phyloP scores from a whole-genome alignment of 2,329 filamentous ascomycete species.

The Xylariomycetidae sp. region DNA sequence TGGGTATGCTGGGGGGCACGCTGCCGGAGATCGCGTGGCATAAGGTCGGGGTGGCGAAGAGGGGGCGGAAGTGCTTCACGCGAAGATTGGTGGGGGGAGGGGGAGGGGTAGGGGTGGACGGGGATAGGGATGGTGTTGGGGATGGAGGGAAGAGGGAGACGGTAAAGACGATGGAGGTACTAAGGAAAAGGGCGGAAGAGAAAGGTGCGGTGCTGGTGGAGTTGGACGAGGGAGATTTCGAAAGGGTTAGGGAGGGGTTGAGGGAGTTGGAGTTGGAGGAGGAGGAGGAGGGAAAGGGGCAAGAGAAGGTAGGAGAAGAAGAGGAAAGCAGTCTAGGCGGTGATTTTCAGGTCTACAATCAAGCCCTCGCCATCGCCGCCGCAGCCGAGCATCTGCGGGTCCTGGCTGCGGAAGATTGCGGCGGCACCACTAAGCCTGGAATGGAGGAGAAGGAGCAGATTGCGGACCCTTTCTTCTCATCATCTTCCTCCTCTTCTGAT shows the following conservation, averaged over 20 bases:
- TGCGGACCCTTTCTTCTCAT: conserved; percentile 46
- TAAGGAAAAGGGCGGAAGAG: conserved; percentile 55
- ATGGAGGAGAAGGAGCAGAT: conserved; percentile 17
- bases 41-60: conserved; percentile 83
- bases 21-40: conserved; percentile 84
- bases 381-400: conserved; percentile 53
- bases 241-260: no score
- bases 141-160: no score
- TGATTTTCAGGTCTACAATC: conserved; percentile 54
- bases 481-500: no score
- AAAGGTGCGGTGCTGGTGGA: conserved; percentile 44
- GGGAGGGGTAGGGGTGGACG: conserved; percentile 33
- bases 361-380: conserved; percentile 51
- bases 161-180: conserved; percentile 38
- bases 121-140: no score
- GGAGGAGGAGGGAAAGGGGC: conserved; percentile 25
- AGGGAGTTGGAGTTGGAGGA: no score
- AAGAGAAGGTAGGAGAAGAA: conserved; percentile 14
- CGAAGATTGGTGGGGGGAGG: conserved; percentile 51
- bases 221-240: conserved; percentile 33
- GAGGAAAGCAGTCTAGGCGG: conserved; percentile 34
- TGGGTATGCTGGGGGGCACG: conserved; percentile 72
- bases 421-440: not conserved
- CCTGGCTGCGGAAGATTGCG: conserved; percentile 6
- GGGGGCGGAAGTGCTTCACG: conserved; percentile 58